A percentile compares a stretch with the other conserved stretches of the same genome.
These are phyloP conservation scores for Calonectria ilicicola DNA, from an alignment of 2,329 filamentous ascomycete genomes.

Conservation along the genomic window DNA sequence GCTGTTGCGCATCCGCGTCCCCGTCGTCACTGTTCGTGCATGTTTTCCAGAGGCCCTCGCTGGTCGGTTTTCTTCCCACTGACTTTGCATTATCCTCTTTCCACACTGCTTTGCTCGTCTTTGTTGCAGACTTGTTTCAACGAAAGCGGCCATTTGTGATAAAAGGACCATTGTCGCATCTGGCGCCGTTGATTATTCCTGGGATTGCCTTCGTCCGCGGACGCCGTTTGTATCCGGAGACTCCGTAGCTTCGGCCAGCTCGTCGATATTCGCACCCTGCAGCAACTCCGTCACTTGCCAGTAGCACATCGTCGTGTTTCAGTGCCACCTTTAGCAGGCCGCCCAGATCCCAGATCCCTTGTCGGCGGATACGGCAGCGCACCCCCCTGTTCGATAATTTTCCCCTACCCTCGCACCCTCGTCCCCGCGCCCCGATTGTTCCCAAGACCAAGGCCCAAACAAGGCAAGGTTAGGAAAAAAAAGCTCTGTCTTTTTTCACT, in stretches of 20 bases:
- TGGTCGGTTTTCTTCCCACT: constrained; percentile 30
- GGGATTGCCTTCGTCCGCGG: constrained; percentile 3
- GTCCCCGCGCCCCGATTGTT: constrained; percentile 48
- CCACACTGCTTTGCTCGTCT: constrained; percentile 14
- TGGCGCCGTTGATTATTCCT: constrained; percentile 32
- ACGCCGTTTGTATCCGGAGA: constrained; percentile 37
- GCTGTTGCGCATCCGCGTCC: constrained; percentile 28
- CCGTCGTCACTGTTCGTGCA: constrained; percentile 29
- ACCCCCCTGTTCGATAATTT: constrained; percentile 47
- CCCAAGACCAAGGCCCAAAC: constrained; percentile 47
- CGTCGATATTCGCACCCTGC: constrained; percentile 42
- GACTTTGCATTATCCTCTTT: constrained; percentile 23
- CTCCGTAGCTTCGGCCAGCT: constrained; percentile 39
- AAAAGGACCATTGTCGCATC: constrained; percentile 23
- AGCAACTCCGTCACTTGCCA: constrained; percentile 42
- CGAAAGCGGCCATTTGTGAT: constrained; percentile 16
- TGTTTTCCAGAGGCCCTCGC: constrained; percentile 35
- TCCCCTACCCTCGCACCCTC: constrained; percentile 45
- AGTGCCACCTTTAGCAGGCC: constrained; percentile 44
- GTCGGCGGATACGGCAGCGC: constrained; percentile 44
- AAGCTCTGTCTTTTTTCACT: constrained; percentile 49
- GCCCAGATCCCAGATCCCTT: constrained; percentile 47
- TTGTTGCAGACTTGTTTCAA: constrained; percentile 8
- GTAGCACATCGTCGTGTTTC: constrained; percentile 43
- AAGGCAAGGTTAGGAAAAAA: constrained; percentile 49